Conservation (phyloP, 2,329 filamentous ascomycete genomes). For the Fusarium scirpi region DNA sequence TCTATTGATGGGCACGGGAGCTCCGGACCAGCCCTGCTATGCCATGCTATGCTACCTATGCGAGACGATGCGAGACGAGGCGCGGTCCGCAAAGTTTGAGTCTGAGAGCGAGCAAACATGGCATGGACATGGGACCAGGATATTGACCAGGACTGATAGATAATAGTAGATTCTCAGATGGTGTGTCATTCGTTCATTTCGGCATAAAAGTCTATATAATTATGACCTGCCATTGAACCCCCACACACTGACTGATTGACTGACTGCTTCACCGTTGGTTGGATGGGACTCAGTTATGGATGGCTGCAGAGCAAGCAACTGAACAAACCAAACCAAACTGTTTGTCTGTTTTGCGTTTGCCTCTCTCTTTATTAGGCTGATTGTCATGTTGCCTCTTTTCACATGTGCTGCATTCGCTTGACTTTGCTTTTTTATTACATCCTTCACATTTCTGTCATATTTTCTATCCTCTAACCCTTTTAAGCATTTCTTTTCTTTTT, state of each 20-base stretch:
- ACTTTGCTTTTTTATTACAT: conserved; percentile 13
- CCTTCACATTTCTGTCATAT: conserved; percentile 7
- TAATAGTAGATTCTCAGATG: background rate
- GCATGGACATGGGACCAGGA: background rate
- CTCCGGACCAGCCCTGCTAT: conserved; percentile 28
- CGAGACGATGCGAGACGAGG: conserved; percentile 14
- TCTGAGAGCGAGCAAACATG: conserved; percentile 16
- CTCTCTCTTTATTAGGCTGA: background rate
- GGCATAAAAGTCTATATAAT: conserved; percentile 31
- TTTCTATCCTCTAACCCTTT: conserved; percentile 23
- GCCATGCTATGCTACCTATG: background rate
- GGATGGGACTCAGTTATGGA: conserved; percentile 9
- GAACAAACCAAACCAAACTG: background rate
- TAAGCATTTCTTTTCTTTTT: conserved; percentile 11
- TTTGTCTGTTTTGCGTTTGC: conserved; percentile 6
- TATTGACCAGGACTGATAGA: background rate
- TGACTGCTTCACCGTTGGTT: conserved; percentile 14
- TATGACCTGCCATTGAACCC: conserved; percentile 12
- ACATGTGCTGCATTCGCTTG: background rate
- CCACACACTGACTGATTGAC: background rate
- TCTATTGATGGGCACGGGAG: conserved; percentile 23
- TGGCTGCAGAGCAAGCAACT: conserved; percentile 5
- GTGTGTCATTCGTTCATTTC: conserved; percentile 25
- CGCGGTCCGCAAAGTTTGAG: conserved; percentile 32
- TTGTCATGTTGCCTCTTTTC: conserved; percentile 4